These are phyloP conservation scores for Acacia acuminata DNA, from an alignment of 306 rosid species.

Conservation along the genomic window DNA sequence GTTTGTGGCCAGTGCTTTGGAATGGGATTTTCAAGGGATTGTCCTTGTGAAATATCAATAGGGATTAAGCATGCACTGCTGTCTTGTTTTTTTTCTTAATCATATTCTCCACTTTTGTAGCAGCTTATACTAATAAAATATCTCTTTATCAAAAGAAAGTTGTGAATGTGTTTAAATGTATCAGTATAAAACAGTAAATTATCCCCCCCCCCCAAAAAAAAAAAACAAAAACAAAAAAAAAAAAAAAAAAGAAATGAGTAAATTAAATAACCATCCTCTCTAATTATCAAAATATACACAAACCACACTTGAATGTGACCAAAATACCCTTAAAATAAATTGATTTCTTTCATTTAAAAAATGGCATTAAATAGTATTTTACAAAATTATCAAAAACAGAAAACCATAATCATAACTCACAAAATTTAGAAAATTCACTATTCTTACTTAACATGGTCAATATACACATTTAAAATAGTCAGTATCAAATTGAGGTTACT, in stretches of 20 bases:
- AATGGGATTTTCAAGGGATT: not conserved
- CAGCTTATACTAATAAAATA: not conserved
- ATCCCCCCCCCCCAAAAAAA: too few relatives aligned
- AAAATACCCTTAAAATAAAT: not conserved
- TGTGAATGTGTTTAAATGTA: not conserved
- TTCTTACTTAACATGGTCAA: too few relatives aligned
- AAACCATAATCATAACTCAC: not conserved
- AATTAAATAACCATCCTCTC: not conserved
- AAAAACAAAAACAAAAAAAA: too few relatives aligned
- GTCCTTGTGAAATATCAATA: not conserved
- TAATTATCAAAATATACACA: not conserved
- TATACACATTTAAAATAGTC: not conserved
- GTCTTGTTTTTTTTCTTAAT: not conserved
- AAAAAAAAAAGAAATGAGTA: not conserved
- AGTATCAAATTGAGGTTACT: too few relatives aligned
- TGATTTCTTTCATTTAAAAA: not conserved
- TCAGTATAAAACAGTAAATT: not conserved
- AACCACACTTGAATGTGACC: not conserved
- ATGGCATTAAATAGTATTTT: not conserved
- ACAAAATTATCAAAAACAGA: too few relatives aligned
- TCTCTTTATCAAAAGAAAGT: not conserved
- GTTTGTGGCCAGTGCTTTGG: not conserved
- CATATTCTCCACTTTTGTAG: not conserved
- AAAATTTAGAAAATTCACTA: not conserved
- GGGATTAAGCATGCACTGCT: not conserved